Evolutionary conservation across 495 filamentous ascomycete species (phyloP), one percentile per base, ranked within the genome.

Genomic region (Trichoderma gamsii): DNA sequence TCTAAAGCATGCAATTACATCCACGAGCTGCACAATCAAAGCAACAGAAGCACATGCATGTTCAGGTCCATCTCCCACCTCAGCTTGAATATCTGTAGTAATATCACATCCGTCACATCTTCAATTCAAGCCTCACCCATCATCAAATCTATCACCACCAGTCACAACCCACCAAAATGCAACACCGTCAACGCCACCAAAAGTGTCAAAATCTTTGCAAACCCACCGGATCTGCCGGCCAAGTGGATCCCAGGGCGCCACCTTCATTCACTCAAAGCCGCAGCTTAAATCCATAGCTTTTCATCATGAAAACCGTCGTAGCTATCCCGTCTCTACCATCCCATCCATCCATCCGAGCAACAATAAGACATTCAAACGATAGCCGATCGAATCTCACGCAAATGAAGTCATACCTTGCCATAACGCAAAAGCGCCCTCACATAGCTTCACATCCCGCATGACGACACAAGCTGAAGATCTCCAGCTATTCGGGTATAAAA

Each of bases 221-320:
- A 32, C 27, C 25, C 56, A 61, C 56, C 56, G 25, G 56, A 61
- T 61, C 56, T 61, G 23, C 56, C 56, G 23, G 56, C 56, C 56
- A 61, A 61, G 56, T 61, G 56, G 56, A 25, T 32, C 56, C 16
- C 25, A 11, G 25, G n/a, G 4, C 18, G n/a, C n/a, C n/a, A 16
- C n/a, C 8, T 32, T 32, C 16, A 61, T 4, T 12, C 15, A 13
- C 11, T 23, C 25, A 23, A 25, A 61, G 27, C 25, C 23, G 51
- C 11, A 23, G 12, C 56, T 29, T 61, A 29, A 21, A 52, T 7
- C 46, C 49, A 21, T 21, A 52, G 49, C 49, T 21, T 6, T 52
- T 6, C 3, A 23, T 2, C 9, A 21, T 21, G n/a, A n/a, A 51
- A 18, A 51, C 18, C 43, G 12, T 8, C 13, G 0, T 18, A 49